Conservation (phyloP, 2,329 filamentous ascomycete genomes). For the Exophiala lecanii-corni region DNA sequence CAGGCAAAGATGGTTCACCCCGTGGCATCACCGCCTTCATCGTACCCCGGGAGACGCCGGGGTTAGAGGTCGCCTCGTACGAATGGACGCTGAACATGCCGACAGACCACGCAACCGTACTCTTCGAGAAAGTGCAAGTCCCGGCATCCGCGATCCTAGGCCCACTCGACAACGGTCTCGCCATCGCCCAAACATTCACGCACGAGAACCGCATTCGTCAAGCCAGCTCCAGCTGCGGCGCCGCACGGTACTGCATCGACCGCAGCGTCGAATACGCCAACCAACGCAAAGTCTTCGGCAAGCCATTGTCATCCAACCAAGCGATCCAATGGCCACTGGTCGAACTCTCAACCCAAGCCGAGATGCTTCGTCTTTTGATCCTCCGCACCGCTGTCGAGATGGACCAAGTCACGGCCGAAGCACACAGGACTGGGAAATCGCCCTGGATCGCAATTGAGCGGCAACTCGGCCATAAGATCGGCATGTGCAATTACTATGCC, state of each 20-base stretch:
- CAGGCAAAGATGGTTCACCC: slow-evolving; percentile 48
- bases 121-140: slow-evolving; percentile 54
- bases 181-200: slow-evolving; percentile 61
- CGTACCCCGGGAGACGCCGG: slow-evolving; percentile 50
- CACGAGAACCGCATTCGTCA: slow-evolving; percentile 64
- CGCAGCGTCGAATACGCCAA: slow-evolving; percentile 54
- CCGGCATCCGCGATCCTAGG: slow-evolving; percentile 52
- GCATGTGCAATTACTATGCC: slow-evolving; percentile 64
- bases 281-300: slow-evolving; percentile 52
- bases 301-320: slow-evolving; percentile 55
- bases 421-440: slow-evolving; percentile 29
- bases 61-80: slow-evolving; percentile 53
- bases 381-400: slow-evolving; percentile 59
- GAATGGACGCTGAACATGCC: slow-evolving; percentile 66
- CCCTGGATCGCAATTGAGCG: slow-evolving; percentile 53
- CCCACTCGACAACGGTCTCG: slow-evolving; percentile 49
- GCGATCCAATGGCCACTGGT: slow-evolving; percentile 62
- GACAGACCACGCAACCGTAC: slow-evolving; percentile 59
- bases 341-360: slow-evolving; percentile 56
- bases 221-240: slow-evolving; percentile 56
- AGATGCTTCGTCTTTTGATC: slow-evolving; percentile 59
- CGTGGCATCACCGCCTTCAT: slow-evolving; percentile 59
- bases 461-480: slow-evolving; percentile 57
- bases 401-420: slow-evolving; percentile 42
- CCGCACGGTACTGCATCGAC: slow-evolving; percentile 57